phyloP scores from a whole-genome alignment of 345 rosid species.

The Acer campestre region DNA sequence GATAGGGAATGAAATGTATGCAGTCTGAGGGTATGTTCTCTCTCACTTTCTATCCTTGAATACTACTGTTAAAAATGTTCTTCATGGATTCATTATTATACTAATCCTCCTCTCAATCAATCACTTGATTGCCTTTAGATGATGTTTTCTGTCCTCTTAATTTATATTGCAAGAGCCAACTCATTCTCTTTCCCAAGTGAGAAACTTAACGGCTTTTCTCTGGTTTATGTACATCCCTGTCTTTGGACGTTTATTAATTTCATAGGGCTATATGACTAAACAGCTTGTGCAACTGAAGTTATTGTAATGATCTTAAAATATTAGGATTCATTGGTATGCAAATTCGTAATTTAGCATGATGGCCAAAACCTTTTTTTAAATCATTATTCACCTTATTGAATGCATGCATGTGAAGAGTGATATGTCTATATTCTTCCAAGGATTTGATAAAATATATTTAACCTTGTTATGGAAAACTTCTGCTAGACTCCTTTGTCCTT shows the following conservation, averaged over 20 bases:
- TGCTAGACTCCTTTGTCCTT: not conserved
- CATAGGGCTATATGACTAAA: not conserved
- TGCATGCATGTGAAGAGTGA: not conserved
- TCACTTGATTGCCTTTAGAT: constrained; percentile 3
- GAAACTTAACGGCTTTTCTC: not conserved
- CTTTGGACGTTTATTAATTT: no score
- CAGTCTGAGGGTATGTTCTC: constrained; percentile 5
- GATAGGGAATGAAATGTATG: constrained; percentile 9
- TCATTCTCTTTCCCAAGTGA: not conserved
- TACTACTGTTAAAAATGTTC: not conserved
- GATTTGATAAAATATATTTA: not conserved
- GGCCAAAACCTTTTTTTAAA: not conserved
- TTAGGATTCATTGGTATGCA: not conserved
- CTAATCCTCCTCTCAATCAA: not conserved
- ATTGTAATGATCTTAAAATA: not conserved
- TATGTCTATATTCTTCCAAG: no score
- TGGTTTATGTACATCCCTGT: not conserved
- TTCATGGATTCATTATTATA: not conserved
- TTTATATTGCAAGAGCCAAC: not conserved
- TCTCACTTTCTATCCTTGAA: not conserved
- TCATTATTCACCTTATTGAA: not conserved
- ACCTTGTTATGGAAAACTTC: not conserved
- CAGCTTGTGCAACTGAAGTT: not conserved
- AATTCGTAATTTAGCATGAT: no score
- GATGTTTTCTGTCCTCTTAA: not conserved